Evolutionary conservation across 2,329 filamentous ascomycete genomes (phyloP).

Genomic region (Penicillium capsulatum): DNA sequence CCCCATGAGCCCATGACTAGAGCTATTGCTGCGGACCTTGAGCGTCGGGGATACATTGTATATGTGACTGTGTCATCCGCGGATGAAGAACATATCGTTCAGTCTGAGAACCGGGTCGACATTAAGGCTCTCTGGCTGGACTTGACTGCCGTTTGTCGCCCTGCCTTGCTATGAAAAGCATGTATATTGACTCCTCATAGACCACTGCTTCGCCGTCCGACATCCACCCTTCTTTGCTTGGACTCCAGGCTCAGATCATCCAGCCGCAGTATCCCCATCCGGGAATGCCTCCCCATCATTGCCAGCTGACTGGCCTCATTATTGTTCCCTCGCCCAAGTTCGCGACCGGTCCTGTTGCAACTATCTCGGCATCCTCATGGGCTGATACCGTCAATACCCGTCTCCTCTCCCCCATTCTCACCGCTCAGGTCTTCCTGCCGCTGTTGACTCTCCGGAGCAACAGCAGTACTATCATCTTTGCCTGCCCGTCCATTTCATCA

Average conservation of each 20-base stretch:
- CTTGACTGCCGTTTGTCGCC: conserved; percentile 51
- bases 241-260: conserved; percentile 68
- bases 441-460: conserved; percentile 61
- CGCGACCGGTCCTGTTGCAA: conserved; percentile 77
- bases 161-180: too few species aligned
- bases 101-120: conserved; percentile 71
- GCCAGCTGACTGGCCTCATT: conserved; percentile 74
- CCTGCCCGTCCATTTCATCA: conserved; percentile 45
- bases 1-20: conserved; percentile 78
- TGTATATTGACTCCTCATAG: too few species aligned
- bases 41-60: conserved; percentile 87
- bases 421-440: conserved; percentile 83
- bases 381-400: conserved; percentile 90
- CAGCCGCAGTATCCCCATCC: conserved; percentile 71
- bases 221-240: conserved; percentile 61
- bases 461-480: conserved; percentile 44
- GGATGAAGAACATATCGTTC: conserved; percentile 77
- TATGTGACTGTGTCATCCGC: conserved; percentile 82
- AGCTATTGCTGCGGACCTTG: conserved; percentile 78
- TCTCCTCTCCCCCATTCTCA: conserved; percentile 81
- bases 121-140: conserved; percentile 79
- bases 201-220: conserved; percentile 56
- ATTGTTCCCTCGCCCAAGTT: conserved; percentile 76
- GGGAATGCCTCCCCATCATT: conserved; percentile 68
- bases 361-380: conserved; percentile 76